These are phyloP conservation scores for Endoconidiophora polonica DNA, from an alignment of 2,329 filamentous ascomycete species.

Conservation along the genomic window DNA sequence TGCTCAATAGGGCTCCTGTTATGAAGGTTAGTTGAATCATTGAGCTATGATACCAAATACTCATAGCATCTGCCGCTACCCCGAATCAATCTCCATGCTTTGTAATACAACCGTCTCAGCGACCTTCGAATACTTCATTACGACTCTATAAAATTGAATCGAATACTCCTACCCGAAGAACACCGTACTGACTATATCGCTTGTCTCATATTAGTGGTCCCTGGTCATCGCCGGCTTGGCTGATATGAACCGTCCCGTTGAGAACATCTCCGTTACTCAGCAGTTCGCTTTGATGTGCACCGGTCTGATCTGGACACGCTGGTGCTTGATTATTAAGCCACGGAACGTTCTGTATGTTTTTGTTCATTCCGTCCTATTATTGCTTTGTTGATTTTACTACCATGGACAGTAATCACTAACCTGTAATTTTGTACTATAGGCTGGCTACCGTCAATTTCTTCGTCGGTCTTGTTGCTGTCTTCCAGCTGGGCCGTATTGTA, in stretches of 20 bases:
- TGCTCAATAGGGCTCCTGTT: constrained; percentile 57
- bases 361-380: neutral
- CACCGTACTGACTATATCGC: no score
- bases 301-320: constrained; percentile 92
- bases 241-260: constrained; percentile 79
- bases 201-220: constrained; percentile 46
- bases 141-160: no score
- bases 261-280: constrained; percentile 84
- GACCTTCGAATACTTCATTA: no score
- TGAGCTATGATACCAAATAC: neutral
- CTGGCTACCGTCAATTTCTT: constrained; percentile 97
- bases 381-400: neutral
- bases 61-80: neutral
- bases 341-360: constrained; percentile 65
- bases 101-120: neutral
- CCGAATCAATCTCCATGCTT: neutral
- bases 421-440: constrained; percentile 24
- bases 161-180: no score
- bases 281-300: constrained; percentile 82
- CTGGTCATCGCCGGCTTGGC: constrained; percentile 83
- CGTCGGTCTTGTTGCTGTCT: constrained; percentile 70
- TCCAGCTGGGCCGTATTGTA: constrained; percentile 66
- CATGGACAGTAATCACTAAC: neutral
- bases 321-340: constrained; percentile 95
- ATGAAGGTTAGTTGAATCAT: constrained; percentile 46